Evolutionary conservation across 108 stramenopile species (phyloP), one percentile per base, ranked within the genome.

Genomic region (Chaetoceros muelleri): DNA sequence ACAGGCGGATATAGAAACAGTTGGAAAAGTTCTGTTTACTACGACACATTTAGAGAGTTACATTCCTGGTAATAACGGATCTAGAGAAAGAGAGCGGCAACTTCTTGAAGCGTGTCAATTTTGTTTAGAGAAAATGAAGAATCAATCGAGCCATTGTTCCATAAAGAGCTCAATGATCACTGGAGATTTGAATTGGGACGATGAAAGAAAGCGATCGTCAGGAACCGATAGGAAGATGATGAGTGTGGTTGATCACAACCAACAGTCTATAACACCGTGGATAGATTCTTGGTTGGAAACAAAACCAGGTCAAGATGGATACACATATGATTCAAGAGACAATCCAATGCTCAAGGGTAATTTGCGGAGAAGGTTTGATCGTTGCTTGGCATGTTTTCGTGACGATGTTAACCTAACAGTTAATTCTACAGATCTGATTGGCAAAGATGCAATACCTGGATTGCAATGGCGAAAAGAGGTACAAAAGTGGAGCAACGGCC

Each of bases 101-200:
- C 58, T 77, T 0, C 24, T 57, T 2, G 51, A 74, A 45, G 56
- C 65, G 30, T 52, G 57, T 40, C 16, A 58, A 10, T 83, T 76
- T 69, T 54, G 45, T 26, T 31, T 76, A 21, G 46, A 44, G n/a
- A 28, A 58, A 21, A 24, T 53, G 28, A 55, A 64, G 1, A 46
- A 34, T 16, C 5, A 5, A 5, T 8, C 8, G 49, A n/a, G n/a
- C n/a, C n/a, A n/a, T n/a, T n/a, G n/a, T n/a, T 51, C 49, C 8
- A 46, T 79, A n/a, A 24, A 73, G 19, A 13, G 60, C 30, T 75
- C 78, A 2, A 45, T 79, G 13, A 64, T 82, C n/a, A 58, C 57
- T 26, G 81, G 81, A 24, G 81, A 82, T 62, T 64, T 82, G 30
- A 82, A 82, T 48, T 82, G 81, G 81, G 81, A 82, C 56, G 81